These are phyloP conservation scores for Flaveria sonorensis DNA, from an alignment of 129 eudicot genomes.

Conservation along the genomic window DNA sequence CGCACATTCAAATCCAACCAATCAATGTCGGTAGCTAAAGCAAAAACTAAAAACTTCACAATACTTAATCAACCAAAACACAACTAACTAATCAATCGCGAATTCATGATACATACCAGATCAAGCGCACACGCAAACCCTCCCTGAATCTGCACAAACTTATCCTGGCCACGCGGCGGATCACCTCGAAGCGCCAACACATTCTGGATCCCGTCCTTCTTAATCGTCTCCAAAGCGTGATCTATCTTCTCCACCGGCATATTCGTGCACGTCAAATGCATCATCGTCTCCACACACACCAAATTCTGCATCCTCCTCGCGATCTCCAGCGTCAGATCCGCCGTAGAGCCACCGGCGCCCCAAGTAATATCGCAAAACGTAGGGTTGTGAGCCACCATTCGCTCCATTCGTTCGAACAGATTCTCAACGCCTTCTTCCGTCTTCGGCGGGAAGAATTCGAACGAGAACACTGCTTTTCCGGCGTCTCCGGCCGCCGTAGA, in stretches of 20 bases:
- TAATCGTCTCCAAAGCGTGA: constrained; percentile 74
- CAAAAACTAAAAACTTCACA: not conserved
- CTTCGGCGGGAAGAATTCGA: constrained; percentile 97
- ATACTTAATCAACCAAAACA: not conserved
- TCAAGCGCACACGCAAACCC: constrained; percentile 97
- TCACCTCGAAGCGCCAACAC: constrained; percentile 95
- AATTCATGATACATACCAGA: constrained; percentile 47
- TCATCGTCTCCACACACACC: constrained; percentile 97
- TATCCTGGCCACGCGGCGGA: constrained; percentile 99
- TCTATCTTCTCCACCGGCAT: constrained; percentile 97
- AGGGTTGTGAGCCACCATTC: constrained; percentile 94
- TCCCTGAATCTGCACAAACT: constrained; percentile 89
- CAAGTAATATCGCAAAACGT: constrained; percentile 93
- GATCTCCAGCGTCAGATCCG: constrained; percentile 88
- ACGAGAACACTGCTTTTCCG: constrained; percentile 69
- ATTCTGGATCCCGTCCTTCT: constrained; percentile 84
- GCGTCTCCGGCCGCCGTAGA: constrained; percentile 45
- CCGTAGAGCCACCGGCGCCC: constrained; percentile 99
- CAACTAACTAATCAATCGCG: not conserved
- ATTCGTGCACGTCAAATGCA: constrained; percentile 97
- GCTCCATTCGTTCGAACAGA: constrained; percentile 90
- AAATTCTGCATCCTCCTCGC: constrained; percentile 96
- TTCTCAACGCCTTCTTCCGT: constrained; percentile 96
- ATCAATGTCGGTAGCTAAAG: not conserved
- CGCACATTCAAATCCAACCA: not conserved